Percentiles rank a stretch among this genome's conserved stretches.
Conservation (phyloP, 768 basidiomycete genomes). For the Pulveroboletus ravenelii region DNA sequence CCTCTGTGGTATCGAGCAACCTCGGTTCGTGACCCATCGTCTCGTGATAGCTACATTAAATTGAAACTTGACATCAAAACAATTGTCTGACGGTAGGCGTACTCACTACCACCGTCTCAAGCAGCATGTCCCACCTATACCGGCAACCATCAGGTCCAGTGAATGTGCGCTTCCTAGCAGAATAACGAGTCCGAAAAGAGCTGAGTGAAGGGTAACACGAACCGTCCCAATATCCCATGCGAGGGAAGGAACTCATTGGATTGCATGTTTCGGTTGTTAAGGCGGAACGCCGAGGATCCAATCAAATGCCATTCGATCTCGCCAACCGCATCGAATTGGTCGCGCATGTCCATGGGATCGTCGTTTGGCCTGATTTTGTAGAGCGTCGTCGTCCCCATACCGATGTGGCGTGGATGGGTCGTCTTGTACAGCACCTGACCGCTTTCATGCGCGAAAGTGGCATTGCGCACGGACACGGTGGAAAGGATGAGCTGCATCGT, state of each 20-base stretch:
- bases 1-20: conserved; percentile 20
- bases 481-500: conserved; percentile 25
- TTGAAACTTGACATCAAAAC: background rate
- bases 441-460: conserved; percentile 19
- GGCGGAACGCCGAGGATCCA: conserved; percentile 28
- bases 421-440: conserved; percentile 31
- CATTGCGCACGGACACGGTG: conserved; percentile 18
- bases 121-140: conserved; percentile 33
- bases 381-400: conserved; percentile 20
- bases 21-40: conserved; percentile 12
- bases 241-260: conserved; percentile 23
- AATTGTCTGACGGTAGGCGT: too few species aligned
- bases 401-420: conserved; percentile 12
- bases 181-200: background rate
- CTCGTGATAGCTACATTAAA: conserved; percentile 14
- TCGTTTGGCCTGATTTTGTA: conserved; percentile 23
- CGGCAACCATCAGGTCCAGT: conserved; percentile 29
- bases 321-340: conserved; percentile 30
- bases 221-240: conserved; percentile 22
- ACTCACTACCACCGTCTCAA: conserved; percentile 14
- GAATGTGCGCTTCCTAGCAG: conserved; percentile 27
- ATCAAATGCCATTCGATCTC: conserved; percentile 33
- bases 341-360: conserved; percentile 20
- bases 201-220: background rate
- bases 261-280: conserved; percentile 24